These are phyloP conservation scores for Aspergillus sp. DNA, from an alignment of 2,329 filamentous ascomycete genomes.

Conservation along the genomic window DNA sequence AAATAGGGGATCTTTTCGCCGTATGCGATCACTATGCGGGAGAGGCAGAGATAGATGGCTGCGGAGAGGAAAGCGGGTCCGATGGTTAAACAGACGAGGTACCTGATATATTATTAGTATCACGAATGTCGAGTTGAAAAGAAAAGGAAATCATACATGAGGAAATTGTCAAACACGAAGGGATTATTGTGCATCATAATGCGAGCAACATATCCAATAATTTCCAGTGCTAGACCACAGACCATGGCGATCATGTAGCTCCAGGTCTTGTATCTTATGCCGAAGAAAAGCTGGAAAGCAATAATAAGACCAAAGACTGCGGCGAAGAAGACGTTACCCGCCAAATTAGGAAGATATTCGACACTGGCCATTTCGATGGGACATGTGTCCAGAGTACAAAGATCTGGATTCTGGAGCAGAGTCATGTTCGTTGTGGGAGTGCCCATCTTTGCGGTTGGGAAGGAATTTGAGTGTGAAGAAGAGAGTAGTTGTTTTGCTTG, in stretches of 20 bases:
- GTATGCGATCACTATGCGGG: conserved; percentile 33
- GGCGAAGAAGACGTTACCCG: conserved; percentile 54
- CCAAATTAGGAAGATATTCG: conserved; percentile 28
- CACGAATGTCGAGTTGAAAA: background rate
- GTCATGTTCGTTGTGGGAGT: background rate
- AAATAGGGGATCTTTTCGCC: conserved; percentile 35
- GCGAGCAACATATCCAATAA: conserved; percentile 61
- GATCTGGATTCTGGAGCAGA: background rate
- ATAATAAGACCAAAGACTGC: conserved; percentile 51
- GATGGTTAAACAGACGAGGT: conserved; percentile 63
- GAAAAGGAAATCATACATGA: conserved; percentile 29
- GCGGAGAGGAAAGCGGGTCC: conserved; percentile 65
- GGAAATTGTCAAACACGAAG: conserved; percentile 44
- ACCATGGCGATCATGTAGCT: conserved; percentile 56
- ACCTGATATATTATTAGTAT: conserved; percentile 21
- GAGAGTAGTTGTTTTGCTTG: background rate
- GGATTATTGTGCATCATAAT: conserved; percentile 56
- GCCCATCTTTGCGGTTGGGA: background rate
- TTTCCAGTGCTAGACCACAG: conserved; percentile 55
- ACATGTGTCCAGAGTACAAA: conserved; percentile 2
- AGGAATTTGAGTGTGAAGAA: background rate
- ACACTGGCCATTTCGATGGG: background rate
- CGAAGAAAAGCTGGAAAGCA: conserved; percentile 43
- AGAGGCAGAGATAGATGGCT: conserved; percentile 59
- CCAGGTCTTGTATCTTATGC: conserved; percentile 48